Percentiles rank a stretch among this genome's conserved stretches.
Evolutionary conservation across 495 filamentous ascomycete species (phyloP).

Genomic region (Amniculicola lignicola): DNA sequence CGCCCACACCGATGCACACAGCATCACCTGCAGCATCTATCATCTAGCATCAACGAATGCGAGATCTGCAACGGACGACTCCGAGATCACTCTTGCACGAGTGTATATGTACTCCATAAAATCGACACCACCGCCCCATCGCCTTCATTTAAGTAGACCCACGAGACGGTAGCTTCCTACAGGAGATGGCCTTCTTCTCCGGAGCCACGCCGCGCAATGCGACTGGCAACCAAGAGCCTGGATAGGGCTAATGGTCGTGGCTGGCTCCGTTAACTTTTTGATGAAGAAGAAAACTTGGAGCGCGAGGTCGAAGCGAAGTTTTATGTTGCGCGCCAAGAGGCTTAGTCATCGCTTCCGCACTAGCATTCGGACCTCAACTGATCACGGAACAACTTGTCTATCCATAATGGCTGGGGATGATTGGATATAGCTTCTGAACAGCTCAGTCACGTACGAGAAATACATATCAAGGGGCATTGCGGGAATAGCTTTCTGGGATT

Average conservation of each 20-base stretch:
- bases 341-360: slow-evolving; percentile 8
- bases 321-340: slow-evolving; percentile 18
- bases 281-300: slow-evolving; percentile 27
- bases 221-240: slow-evolving; percentile 37
- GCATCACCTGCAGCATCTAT: too few species aligned
- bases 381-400: too few species aligned
- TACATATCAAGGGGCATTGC: too few species aligned
- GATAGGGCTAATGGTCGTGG: slow-evolving; percentile 34
- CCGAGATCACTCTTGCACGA: too few species aligned
- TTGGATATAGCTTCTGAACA: too few species aligned
- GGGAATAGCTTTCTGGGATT: too few species aligned
- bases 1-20: too few species aligned
- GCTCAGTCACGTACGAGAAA: too few species aligned
- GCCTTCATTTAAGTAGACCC: slow-evolving; percentile 39
- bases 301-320: slow-evolving; percentile 18
- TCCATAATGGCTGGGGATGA: too few species aligned
- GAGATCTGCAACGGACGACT: too few species aligned
- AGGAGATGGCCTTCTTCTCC: slow-evolving; percentile 30
- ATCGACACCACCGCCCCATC: slow-evolving; percentile 33
- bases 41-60: too few species aligned
- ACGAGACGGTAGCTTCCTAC: slow-evolving; percentile 38
- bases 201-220: slow-evolving; percentile 34
- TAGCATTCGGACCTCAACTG: too few species aligned
- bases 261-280: slow-evolving; percentile 38
- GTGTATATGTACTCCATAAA: slow-evolving; percentile 35